Conservation (phyloP, 768 basidiomycete genomes). For the Serendipita sp. region DNA sequence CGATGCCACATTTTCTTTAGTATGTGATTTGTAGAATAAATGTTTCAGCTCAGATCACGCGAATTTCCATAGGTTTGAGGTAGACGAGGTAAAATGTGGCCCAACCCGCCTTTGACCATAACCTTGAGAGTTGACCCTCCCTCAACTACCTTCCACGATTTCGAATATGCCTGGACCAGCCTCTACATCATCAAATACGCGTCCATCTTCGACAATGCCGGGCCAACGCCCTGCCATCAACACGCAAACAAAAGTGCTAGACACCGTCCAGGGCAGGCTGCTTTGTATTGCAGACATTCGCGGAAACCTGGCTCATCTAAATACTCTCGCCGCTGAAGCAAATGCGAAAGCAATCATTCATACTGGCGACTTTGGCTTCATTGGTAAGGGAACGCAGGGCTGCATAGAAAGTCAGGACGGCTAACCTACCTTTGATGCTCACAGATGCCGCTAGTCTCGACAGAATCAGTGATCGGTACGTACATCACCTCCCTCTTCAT, state of each 20-base stretch:
- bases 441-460: constrained; percentile 66
- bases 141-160: too few relatives aligned
- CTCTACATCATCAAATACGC: constrained; percentile 4
- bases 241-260: constrained; percentile 32
- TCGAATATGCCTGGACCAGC: constrained; percentile 3
- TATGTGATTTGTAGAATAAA: too few relatives aligned
- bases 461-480: constrained; percentile 74
- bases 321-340: constrained; percentile 75
- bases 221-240: not conserved
- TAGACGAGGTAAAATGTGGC: too few relatives aligned
- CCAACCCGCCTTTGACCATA: too few relatives aligned
- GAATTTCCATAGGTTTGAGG: too few relatives aligned
- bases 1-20: too few relatives aligned
- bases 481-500: not conserved
- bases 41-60: too few relatives aligned
- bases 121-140: too few relatives aligned
- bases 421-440: constrained; percentile 8
- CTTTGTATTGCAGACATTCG: constrained; percentile 92
- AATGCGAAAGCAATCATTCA: constrained; percentile 90
- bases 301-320: constrained; percentile 74
- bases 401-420: constrained; percentile 13
- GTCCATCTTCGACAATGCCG: constrained; percentile 3
- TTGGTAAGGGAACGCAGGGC: constrained; percentile 36
- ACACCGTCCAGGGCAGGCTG: constrained; percentile 68
- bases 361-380: constrained; percentile 98